These are phyloP conservation scores for Polygonum maritimum DNA, from an alignment of 148 eudicot genomes.

Conservation along the genomic window DNA sequence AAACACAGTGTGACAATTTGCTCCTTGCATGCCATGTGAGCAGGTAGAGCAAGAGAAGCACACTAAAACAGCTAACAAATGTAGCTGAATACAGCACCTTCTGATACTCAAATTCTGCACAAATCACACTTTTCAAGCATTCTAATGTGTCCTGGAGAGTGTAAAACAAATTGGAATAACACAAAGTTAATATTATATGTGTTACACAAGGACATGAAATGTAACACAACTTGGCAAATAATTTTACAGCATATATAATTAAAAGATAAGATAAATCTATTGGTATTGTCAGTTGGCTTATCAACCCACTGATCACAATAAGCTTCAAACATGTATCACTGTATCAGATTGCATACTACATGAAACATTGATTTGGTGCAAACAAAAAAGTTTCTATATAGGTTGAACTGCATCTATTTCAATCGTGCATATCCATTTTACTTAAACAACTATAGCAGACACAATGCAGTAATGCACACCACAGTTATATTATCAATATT, in stretches of 20 bases:
- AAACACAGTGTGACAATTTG: conserved; percentile 10
- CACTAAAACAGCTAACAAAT: conserved; percentile 48
- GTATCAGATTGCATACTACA: not conserved
- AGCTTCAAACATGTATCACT: not conserved
- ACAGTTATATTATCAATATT: not conserved
- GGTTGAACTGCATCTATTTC: not conserved
- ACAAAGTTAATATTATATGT: not conserved
- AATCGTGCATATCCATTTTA: not conserved
- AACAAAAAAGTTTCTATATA: not conserved
- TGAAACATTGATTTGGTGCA: not conserved
- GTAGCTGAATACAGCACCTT: conserved; percentile 60
- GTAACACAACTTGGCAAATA: not conserved
- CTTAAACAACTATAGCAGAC: not conserved
- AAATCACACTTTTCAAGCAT: conserved; percentile 11
- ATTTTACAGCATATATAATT: not conserved
- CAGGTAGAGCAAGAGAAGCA: conserved; percentile 42
- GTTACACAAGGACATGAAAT: not conserved
- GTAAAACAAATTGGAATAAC: not conserved
- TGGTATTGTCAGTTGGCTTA: not conserved
- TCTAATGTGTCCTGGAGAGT: not conserved
- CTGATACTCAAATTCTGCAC: conserved; percentile 51
- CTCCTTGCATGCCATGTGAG: conserved; percentile 17
- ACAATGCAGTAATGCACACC: not conserved
- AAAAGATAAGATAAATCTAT: not conserved
- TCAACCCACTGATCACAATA: not conserved